phyloP scores from a whole-genome alignment of 495 filamentous ascomycete genomes.

The Penicillium paradoxum region DNA sequence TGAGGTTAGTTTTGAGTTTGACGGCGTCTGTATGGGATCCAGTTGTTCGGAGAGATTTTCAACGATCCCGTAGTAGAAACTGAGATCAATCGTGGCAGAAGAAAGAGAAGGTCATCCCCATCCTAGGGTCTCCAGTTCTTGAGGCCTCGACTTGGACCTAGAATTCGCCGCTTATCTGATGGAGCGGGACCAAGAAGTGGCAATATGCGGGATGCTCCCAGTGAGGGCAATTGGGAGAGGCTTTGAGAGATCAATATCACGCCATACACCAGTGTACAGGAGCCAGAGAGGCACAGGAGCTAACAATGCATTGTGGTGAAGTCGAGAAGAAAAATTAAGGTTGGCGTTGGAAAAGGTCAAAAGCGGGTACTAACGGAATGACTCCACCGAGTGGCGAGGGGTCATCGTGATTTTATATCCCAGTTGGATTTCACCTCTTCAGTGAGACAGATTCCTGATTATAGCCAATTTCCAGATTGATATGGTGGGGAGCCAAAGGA shows the following conservation, averaged over 20 bases:
- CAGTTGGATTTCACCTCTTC: too few species aligned
- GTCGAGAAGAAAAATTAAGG: conserved; percentile 20
- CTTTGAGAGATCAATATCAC: neutral
- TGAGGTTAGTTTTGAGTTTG: neutral
- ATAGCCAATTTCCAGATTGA: neutral
- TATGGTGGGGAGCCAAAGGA: neutral
- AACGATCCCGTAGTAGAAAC: neutral
- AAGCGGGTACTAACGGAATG: conserved; percentile 30
- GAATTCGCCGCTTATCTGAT: neutral
- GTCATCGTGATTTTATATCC: neutral
- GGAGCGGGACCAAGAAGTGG: neutral
- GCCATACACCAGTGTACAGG: neutral
- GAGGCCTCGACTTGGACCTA: neutral
- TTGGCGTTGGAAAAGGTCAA: conserved; percentile 17
- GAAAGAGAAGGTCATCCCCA: neutral
- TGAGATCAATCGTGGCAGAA: neutral
- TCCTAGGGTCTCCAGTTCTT: neutral
- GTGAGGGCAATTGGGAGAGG: neutral
- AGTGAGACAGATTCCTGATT: neutral
- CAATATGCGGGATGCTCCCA: neutral
- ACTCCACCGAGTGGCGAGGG: conserved; percentile 12
- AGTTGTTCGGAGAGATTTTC: neutral
- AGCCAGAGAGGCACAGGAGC: neutral
- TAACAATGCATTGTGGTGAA: conserved; percentile 19
- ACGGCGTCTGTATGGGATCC: neutral